Percentiles rank a stretch among this genome's conserved stretches.
These are phyloP conservation scores for Pyricularia sp. DNA, from an alignment of 2,329 filamentous ascomycete genomes.

Conservation along the genomic window DNA sequence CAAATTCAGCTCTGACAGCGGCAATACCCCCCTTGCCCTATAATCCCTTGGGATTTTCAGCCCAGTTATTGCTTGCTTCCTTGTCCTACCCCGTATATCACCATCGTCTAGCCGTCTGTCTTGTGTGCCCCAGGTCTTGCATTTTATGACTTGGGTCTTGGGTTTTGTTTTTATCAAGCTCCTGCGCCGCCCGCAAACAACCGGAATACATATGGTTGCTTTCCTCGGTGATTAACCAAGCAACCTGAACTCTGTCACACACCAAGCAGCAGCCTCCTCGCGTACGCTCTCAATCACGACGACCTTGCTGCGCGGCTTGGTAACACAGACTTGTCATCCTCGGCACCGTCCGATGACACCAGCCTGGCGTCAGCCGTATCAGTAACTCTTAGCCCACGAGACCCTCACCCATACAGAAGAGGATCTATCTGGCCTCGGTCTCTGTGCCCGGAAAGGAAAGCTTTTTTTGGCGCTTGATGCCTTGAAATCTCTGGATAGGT, in stretches of 20 bases:
- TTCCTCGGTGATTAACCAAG: not conserved
- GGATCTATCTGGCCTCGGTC: not conserved
- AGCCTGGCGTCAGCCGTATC: not conserved
- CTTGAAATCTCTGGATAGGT: not conserved
- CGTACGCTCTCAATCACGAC: not conserved
- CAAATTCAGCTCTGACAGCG: not conserved
- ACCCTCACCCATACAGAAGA: not conserved
- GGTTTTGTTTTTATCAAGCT: not conserved
- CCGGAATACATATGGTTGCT: not conserved
- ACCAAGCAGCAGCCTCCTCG: not conserved
- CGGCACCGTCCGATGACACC: not conserved
- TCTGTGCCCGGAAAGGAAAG: not conserved
- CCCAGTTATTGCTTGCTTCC: constrained; percentile 1
- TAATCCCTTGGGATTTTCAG: not conserved
- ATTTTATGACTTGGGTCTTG: not conserved
- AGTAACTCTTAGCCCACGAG: not conserved
- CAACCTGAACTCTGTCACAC: not conserved
- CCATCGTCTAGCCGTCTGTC: not conserved
- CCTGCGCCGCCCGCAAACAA: no score
- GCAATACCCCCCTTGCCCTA: not conserved
- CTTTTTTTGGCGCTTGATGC: not conserved
- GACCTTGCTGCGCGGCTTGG: not conserved
- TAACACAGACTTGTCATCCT: not conserved
- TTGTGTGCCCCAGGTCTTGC: not conserved
- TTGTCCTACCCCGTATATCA: constrained; percentile 1